These are phyloP conservation scores for Asclepias syriaca DNA, from an alignment of 257 asterid species.

Conservation along the genomic window DNA sequence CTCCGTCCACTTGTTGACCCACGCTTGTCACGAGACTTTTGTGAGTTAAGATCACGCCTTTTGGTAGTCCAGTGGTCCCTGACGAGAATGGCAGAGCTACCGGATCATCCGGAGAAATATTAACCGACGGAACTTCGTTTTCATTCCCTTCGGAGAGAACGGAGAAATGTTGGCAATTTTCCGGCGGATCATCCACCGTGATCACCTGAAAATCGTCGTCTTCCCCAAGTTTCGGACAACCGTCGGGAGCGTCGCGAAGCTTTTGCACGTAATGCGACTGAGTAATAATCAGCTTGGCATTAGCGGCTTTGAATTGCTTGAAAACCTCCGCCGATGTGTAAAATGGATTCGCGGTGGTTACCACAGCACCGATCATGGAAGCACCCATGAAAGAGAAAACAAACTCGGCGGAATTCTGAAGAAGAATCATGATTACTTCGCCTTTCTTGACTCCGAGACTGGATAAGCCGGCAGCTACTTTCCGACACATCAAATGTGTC, in stretches of 20 bases:
- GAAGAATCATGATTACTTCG: slow-evolving; percentile 66
- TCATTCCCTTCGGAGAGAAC: slow-evolving; percentile 38
- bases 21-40: slow-evolving; percentile 63
- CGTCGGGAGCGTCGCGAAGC: slow-evolving; percentile 40
- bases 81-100: slow-evolving; percentile 79
- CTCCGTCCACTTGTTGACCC: slow-evolving; percentile 81
- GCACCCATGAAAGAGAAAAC: slow-evolving; percentile 68
- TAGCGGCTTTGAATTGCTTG: slow-evolving; percentile 56
- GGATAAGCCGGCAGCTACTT: slow-evolving; percentile 58
- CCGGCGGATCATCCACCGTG: slow-evolving; percentile 54
- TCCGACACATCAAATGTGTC: slow-evolving; percentile 46
- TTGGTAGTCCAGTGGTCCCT: slow-evolving; percentile 78
- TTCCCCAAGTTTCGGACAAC: slow-evolving; percentile 28
- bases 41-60: slow-evolving; percentile 75
- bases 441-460: slow-evolving; percentile 41
- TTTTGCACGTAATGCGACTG: slow-evolving; percentile 66
- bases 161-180: slow-evolving; percentile 55
- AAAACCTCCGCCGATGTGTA: slow-evolving; percentile 52
- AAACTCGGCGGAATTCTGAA: slow-evolving; percentile 72
- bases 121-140: slow-evolving; percentile 26
- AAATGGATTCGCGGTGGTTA: slow-evolving; percentile 66
- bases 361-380: slow-evolving; percentile 67
- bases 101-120: slow-evolving; percentile 46
- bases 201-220: slow-evolving; percentile 41
- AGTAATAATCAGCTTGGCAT: slow-evolving; percentile 55